Percentiles rank a stretch among this genome's conserved stretches.
phyloP scores from a whole-genome alignment of 2,329 filamentous ascomycete species.

The Ilyonectria sp. region DNA sequence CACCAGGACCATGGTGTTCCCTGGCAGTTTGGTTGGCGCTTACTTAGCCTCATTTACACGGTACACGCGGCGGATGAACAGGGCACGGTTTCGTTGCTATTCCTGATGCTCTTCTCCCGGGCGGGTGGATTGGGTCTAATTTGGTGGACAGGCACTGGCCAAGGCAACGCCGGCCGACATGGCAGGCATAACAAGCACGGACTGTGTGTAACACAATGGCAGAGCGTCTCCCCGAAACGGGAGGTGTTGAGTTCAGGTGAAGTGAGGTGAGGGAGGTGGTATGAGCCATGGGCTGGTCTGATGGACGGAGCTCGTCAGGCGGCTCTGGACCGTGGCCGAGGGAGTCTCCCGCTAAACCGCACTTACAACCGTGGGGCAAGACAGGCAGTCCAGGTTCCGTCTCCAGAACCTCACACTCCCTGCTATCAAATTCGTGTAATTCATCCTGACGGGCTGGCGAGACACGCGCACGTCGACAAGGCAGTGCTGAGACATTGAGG shows the following conservation, averaged over 20 bases:
- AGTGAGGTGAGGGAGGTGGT: conserved; percentile 22
- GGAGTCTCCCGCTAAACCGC: conserved; percentile 1
- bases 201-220: background rate
- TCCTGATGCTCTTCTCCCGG: background rate
- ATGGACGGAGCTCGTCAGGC: conserved; percentile 14
- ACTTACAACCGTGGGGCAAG: conserved; percentile 1
- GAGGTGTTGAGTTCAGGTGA: conserved; percentile 13
- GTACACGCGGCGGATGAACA: background rate
- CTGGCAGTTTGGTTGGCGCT: conserved; percentile 3
- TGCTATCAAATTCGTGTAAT: background rate
- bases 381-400: background rate
- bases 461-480: background rate
- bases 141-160: background rate
- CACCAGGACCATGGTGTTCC: conserved; percentile 7
- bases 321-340: conserved; percentile 28
- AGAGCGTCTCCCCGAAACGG: conserved; percentile 6
- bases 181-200: conserved; percentile 9
- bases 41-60: conserved; percentile 1
- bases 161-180: background rate
- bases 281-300: conserved; percentile 36
- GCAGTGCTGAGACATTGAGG: conserved; percentile 11
- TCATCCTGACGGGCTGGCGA: conserved; percentile 10
- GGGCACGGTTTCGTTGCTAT: conserved; percentile 2
- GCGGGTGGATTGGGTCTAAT: background rate
- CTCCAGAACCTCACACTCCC: background rate